Conservation (phyloP, 1,284 basidiomycete genomes). For the Malassezia globosa region DNA sequence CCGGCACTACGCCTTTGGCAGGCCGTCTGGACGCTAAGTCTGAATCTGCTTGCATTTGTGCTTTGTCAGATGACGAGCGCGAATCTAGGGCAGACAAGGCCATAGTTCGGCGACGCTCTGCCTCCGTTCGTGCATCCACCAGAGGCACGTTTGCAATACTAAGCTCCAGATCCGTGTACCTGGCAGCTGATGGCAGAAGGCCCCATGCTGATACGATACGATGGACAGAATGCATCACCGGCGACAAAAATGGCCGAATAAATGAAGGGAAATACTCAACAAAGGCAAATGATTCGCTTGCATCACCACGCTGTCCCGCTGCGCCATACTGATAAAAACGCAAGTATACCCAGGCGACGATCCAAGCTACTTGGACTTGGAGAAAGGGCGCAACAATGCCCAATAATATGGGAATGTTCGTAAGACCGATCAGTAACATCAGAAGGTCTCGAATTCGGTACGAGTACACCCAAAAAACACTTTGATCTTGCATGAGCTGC, state of each 20-base stretch:
- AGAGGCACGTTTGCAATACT: slow-evolving; percentile 53
- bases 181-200: slow-evolving; percentile 55
- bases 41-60: too few relatives aligned
- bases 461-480: neutral
- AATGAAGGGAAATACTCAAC: slow-evolving; percentile 92
- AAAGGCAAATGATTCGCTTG: slow-evolving; percentile 92
- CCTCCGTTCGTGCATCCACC: slow-evolving; percentile 29
- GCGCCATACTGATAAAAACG: slow-evolving; percentile 85
- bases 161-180: slow-evolving; percentile 24
- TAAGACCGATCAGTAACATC: slow-evolving; percentile 82
- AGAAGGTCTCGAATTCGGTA: slow-evolving; percentile 55
- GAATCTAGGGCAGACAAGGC: slow-evolving; percentile 92
- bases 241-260: slow-evolving; percentile 54
- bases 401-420: slow-evolving; percentile 73
- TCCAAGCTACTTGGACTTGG: slow-evolving; percentile 89
- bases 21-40: slow-evolving; percentile 1
- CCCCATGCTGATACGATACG: slow-evolving; percentile 55
- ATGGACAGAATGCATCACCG: slow-evolving; percentile 60
- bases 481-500: slow-evolving; percentile 69
- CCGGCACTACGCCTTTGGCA: too few relatives aligned
- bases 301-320: slow-evolving; percentile 59
- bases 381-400: slow-evolving; percentile 90
- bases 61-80: too few relatives aligned
- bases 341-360: slow-evolving; percentile 84
- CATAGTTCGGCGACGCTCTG: slow-evolving; percentile 58